Conservation (phyloP, 2,329 filamentous ascomycete genomes). For the Claviceps monticola region DNA sequence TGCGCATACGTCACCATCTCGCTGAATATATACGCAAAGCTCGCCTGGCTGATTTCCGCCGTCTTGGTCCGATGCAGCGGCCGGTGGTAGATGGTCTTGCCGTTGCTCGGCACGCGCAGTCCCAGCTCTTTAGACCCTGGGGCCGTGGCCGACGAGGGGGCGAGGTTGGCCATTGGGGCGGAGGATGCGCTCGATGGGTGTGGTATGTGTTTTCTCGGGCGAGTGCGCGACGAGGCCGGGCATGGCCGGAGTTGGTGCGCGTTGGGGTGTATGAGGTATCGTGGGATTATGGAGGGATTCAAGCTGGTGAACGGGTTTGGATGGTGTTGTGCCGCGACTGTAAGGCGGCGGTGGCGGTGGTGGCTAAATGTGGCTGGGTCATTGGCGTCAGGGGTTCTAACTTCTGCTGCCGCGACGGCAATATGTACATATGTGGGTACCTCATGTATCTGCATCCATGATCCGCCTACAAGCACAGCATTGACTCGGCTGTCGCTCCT, state of each 20-base stretch:
- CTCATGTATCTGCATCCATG: no score
- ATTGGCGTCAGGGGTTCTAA: no score
- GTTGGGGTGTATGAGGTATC: neutral
- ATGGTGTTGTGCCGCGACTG: no score
- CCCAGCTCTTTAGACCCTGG: slow-evolving; percentile 38
- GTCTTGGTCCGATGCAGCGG: slow-evolving; percentile 83
- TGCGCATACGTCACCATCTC: slow-evolving; percentile 97
- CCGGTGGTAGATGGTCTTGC: slow-evolving; percentile 96
- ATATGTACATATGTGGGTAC: no score
- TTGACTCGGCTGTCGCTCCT: no score
- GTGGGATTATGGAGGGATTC: neutral
- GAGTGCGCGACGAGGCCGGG: neutral
- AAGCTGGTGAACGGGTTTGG: no score
- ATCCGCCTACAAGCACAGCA: no score
- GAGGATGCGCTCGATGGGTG: neutral
- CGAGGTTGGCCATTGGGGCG: slow-evolving; percentile 35
- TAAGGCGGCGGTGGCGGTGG: neutral
- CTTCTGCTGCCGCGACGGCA: no score
- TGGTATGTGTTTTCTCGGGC: neutral
- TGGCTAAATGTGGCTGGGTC: neutral
- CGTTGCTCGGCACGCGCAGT: slow-evolving; percentile 78
- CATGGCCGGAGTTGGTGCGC: neutral
- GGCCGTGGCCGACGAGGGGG: slow-evolving; percentile 18
- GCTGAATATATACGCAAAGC: slow-evolving; percentile 90
- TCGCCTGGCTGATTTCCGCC: slow-evolving; percentile 78